Conservation (phyloP, 441 rosid genomes). For the Raphanus hybrid region DNA sequence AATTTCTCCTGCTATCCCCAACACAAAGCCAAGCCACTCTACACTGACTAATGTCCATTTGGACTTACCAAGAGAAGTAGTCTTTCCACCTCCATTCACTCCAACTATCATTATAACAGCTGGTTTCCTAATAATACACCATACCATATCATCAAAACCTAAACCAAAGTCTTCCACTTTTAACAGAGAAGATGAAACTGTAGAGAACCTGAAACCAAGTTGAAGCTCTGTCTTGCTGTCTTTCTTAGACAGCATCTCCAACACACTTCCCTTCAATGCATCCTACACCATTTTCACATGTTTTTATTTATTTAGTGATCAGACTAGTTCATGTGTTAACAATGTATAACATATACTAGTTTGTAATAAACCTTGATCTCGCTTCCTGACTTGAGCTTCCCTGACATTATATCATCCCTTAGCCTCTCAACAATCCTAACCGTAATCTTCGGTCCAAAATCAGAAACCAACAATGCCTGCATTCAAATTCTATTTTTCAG, state of each 20-base stretch:
- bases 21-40: not conserved
- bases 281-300: conserved; percentile 51
- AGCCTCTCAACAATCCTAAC: conserved; percentile 85
- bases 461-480: conserved; percentile 86
- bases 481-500: conserved; percentile 14
- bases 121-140: conserved; percentile 67
- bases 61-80: conserved; percentile 91
- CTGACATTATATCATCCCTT: conserved; percentile 80
- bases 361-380: conserved; percentile 71
- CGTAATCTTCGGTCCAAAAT: conserved; percentile 91
- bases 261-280: conserved; percentile 77
- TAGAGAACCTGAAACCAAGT: conserved; percentile 81
- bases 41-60: not conserved
- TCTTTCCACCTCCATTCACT: conserved; percentile 96
- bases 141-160: conserved; percentile 20
- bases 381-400: conserved; percentile 86
- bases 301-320: too few species aligned
- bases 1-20: not conserved
- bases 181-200: conserved; percentile 3
- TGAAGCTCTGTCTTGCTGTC: conserved; percentile 85
- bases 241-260: conserved; percentile 68
- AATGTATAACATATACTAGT: too few species aligned
- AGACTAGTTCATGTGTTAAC: too few species aligned
- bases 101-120: conserved; percentile 91
- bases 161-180: conserved; percentile 27